Base-by-base conservation (phyloP, 306 rosid genomes). In the Mimosa pudica region DNA sequence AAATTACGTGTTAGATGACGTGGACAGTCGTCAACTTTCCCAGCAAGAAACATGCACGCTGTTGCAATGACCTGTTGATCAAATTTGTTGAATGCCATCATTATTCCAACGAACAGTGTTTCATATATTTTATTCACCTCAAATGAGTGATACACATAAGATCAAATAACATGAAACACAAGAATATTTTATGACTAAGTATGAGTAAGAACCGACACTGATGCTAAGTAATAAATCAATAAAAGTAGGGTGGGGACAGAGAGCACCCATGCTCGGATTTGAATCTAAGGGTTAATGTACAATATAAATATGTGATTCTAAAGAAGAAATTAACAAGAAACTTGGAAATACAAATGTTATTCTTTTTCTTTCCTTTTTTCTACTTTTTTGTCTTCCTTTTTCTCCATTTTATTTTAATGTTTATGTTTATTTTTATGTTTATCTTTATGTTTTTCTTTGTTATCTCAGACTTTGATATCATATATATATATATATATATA, bases 21-120 rank as follows among this genome's bases (percentile, higher is more conserved):
- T n/a, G 99, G 99, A 76, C 96, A 90, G 87, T 93, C 99, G 87
- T 95, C 99, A 76, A 95, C 99, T 87, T 91, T 95, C 79, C 99
- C 99, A 67, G 97, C 98, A 79, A 95, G 98, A 86, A 93, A 93
- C 98, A 95, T 93, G 84, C 99, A 93, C 68, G 84, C 92, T 14
- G 99, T 93, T 73, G 99, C 99, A 71, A 95, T 86, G 57, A 89
- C 90, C 98, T 95, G 96, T 82, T 75, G 80, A 81, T 82, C 88
- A 76, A 80, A 80, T 46, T 75, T 72, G 77, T 82, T 41, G 42
- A 80, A 74, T 30, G 74, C 66, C 61, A 86, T 24, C 30, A 24
- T 24, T 24, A 10, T 36, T 38, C 48, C 30, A 78, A 77, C 41
- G 55, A 55, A 63, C 16, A 70, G 32, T 46, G 81, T 73, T 77